Evolutionary conservation across 352 stramenopile species (phyloP), one percentile per base, ranked within the genome.

Genomic region (Globisporangium sylvaticum): DNA sequence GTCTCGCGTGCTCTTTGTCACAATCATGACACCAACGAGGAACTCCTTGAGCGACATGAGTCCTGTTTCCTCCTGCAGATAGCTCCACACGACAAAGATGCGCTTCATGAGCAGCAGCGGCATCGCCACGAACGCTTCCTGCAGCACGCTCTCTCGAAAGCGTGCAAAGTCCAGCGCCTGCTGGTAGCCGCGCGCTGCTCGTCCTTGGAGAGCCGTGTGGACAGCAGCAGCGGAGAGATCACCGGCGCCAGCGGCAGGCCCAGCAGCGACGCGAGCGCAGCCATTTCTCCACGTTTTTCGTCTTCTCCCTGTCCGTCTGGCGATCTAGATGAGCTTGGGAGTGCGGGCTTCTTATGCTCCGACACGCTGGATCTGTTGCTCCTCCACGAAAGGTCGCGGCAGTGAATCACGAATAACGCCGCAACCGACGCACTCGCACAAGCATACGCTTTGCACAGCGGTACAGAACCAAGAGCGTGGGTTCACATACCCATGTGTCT

Each of bases 61-160:
- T 70, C 64, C 24, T 65, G 66, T 7, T 34, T 65, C 22, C 18
- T 48, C 39, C 39, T 64, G 60, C n/a, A 57, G 63, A 32, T 42
- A 58, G 46, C 80, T 75, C 78, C 75, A 87, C 3, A 74, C 71
- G 12, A 46, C 32, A 50, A 86, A 89, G 22, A 84, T 22, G 8
- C 68, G 73, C 61, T 72, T 66, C 53, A 66, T 65, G 37, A 83
- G 57, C 58, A 68, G 61, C 14, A 60, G 53, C 2, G 78, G 78
- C 71, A 84, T 77, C 3, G 57, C 61, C 0, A 58, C 56, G 4
- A 79, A 81, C 5, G 69, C 42, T 66, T 89, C 80, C 0, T 72
- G 67, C 2, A 86, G 42, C 10, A 89, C 53, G 3, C 69, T 76
- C 57, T 80, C 69, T 18, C 62, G 67, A 64, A 89, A 86, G 15